Evolutionary conservation across 768 basidiomycete genomes (phyloP).

Genomic region (Royoungia palumana): DNA sequence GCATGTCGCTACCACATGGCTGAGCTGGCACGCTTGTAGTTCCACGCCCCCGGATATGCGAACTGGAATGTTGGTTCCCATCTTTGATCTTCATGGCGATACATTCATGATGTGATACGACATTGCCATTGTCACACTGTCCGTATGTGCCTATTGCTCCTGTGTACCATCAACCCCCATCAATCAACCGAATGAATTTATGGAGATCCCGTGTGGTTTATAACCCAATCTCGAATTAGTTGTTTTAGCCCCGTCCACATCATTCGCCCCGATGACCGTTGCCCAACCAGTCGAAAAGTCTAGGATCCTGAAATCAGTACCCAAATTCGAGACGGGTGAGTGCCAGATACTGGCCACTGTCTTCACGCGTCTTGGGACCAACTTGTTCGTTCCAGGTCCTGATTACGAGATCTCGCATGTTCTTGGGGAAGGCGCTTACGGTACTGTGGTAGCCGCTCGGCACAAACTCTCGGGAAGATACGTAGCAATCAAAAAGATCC

Average conservation of each 20-base stretch:
- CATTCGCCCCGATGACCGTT: constrained; percentile 4
- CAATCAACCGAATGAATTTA: constrained; percentile 5
- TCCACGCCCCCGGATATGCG: background rate
- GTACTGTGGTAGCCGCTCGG: constrained; percentile 84
- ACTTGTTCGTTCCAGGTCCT: constrained; percentile 43
- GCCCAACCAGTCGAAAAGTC: constrained; percentile 10
- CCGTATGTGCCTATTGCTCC: background rate
- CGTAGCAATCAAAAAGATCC: constrained; percentile 95
- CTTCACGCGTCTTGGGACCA: background rate
- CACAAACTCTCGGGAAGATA: constrained; percentile 78
- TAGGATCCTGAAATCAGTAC: constrained; percentile 61
- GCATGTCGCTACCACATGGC: background rate
- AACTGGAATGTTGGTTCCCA: constrained; percentile 2
- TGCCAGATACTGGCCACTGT: background rate
- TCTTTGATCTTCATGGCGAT: constrained; percentile 14
- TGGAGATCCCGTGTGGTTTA: background rate
- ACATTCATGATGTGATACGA: constrained; percentile 3
- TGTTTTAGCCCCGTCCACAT: background rate
- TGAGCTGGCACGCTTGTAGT: no score
- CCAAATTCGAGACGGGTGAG: constrained; percentile 70
- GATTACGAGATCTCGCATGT: constrained; percentile 72
- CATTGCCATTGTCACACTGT: constrained; percentile 1
- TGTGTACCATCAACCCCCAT: constrained; percentile 7
- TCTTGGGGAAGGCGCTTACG: constrained; percentile 86
- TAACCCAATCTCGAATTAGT: background rate